Conservation (phyloP, 2,329 filamentous ascomycete species). For the Fusarium sp. region DNA sequence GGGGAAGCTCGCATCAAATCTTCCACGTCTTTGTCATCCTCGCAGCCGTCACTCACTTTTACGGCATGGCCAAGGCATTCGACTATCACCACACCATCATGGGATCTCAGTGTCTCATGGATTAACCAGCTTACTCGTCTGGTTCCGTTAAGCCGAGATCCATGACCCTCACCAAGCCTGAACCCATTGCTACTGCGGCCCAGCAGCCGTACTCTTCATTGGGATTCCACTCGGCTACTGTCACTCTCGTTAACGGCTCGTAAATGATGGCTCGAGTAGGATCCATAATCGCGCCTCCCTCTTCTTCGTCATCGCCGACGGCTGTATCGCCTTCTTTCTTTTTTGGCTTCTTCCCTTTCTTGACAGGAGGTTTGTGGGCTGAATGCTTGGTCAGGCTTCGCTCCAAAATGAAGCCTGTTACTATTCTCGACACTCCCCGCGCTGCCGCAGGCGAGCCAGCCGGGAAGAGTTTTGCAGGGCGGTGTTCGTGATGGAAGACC, state of each 20-base stretch:
- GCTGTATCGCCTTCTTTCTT: constrained; percentile 55
- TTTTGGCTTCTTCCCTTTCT: constrained; percentile 56
- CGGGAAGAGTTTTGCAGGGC: constrained; percentile 54
- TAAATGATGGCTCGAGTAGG: constrained; percentile 67
- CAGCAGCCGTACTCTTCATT: constrained; percentile 76
- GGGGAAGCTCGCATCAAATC: constrained; percentile 95
- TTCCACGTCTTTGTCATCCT: constrained; percentile 92
- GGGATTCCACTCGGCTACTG: constrained; percentile 77
- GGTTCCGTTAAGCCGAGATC: constrained; percentile 70
- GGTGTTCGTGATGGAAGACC: constrained; percentile 70
- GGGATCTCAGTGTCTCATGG: constrained; percentile 64
- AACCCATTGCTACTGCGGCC: constrained; percentile 77
- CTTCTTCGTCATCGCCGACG: constrained; percentile 55
- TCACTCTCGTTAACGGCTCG: constrained; percentile 75
- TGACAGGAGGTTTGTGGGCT: constrained; percentile 57
- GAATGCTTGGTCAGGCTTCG: constrained; percentile 63
- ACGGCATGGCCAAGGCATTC: constrained; percentile 86
- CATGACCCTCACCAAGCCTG: constrained; percentile 76
- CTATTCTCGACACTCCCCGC: constrained; percentile 66
- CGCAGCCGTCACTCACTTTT: constrained; percentile 86
- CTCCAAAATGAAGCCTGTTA: constrained; percentile 67
- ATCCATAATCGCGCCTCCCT: constrained; percentile 53
- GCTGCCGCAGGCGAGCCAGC: constrained; percentile 48
- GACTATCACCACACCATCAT: constrained; percentile 81
- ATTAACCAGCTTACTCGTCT: constrained; percentile 36